Percentiles rank a stretch among this genome's conserved stretches.
Conservation (phyloP, 1,284 basidiomycete genomes). For the Leccinum pachyderme region DNA sequence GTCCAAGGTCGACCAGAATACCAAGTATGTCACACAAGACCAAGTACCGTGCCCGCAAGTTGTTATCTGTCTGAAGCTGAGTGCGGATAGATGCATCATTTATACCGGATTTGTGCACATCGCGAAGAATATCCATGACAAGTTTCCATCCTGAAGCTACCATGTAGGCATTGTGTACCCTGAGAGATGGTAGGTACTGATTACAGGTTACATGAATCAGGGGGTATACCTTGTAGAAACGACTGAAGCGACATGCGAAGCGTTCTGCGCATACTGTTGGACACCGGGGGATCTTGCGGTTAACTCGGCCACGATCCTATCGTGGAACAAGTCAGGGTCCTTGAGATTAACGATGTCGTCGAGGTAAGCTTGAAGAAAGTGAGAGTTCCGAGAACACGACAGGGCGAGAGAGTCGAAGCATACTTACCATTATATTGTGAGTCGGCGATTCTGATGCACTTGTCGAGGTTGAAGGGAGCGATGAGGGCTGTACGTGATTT, state of each 20-base stretch:
- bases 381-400: conserved; percentile 4
- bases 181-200: conserved; percentile 27
- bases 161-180: conserved; percentile 76
- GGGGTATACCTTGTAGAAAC: conserved; percentile 55
- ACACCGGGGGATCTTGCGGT: conserved; percentile 44
- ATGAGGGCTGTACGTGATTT: conserved; percentile 56
- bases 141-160: conserved; percentile 75
- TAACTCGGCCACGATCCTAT: conserved; percentile 54
- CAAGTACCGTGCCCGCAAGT: conserved; percentile 58
- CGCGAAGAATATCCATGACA: conserved; percentile 52
- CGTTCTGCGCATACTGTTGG: conserved; percentile 39
- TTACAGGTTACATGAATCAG: conserved; percentile 1
- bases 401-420: conserved; percentile 12
- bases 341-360: conserved; percentile 65
- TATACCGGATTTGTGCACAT: conserved; percentile 52
- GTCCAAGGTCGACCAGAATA: conserved; percentile 54
- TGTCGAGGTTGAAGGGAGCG: conserved; percentile 60
- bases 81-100: conserved; percentile 49
- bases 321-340: conserved; percentile 58
- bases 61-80: conserved; percentile 48
- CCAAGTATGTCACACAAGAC: conserved; percentile 62
- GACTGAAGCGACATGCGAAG: conserved; percentile 52
- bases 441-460: conserved; percentile 62
- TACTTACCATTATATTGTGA: conserved; percentile 62
- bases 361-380: conserved; percentile 47